Conservation (phyloP, 345 rosid species). For the Boechera stricta region DNA sequence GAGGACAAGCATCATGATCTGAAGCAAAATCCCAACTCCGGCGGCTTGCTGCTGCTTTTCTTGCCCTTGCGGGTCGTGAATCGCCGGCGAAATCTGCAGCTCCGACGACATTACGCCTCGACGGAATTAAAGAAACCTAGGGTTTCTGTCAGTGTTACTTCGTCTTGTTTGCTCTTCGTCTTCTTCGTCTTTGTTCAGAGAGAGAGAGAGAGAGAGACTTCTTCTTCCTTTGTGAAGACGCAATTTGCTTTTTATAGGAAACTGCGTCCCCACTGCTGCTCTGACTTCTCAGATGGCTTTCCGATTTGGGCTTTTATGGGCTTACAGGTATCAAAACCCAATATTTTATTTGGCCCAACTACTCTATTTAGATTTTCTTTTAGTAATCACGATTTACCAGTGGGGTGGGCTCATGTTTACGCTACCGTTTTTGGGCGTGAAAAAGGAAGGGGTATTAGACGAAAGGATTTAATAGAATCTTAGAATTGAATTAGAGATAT, state of each 20-base stretch:
- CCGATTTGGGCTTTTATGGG: conserved; percentile 40
- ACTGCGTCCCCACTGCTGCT: conserved; percentile 26
- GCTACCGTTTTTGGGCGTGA: no score
- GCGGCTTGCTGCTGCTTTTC: conserved; percentile 97
- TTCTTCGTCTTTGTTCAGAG: conserved; percentile 17
- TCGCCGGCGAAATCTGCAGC: conserved; percentile 57
- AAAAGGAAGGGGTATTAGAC: no score
- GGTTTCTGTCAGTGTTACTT: conserved; percentile 32
- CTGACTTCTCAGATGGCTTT: conserved; percentile 37
- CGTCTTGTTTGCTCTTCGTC: conserved; percentile 10
- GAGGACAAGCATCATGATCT: conserved; percentile 99
- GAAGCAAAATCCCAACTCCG: conserved; percentile 96
- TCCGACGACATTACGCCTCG: conserved; percentile 49
- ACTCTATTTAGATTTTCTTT: background rate
- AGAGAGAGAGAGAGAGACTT: background rate
- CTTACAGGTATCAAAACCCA: background rate
- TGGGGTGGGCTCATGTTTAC: background rate
- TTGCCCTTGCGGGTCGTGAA: conserved; percentile 51
- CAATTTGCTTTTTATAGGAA: conserved; percentile 39
- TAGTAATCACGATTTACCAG: background rate
- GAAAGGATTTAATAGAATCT: no score
- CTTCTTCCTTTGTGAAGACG: conserved; percentile 22
- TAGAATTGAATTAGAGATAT: no score
- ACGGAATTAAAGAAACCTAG: conserved; percentile 19
- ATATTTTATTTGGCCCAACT: background rate